Percentiles rank a stretch among this genome's conserved stretches.
These are phyloP conservation scores for Oryza glaberrima DNA, from an alignment of 176 grass and related monocot species.

Conservation along the genomic window DNA sequence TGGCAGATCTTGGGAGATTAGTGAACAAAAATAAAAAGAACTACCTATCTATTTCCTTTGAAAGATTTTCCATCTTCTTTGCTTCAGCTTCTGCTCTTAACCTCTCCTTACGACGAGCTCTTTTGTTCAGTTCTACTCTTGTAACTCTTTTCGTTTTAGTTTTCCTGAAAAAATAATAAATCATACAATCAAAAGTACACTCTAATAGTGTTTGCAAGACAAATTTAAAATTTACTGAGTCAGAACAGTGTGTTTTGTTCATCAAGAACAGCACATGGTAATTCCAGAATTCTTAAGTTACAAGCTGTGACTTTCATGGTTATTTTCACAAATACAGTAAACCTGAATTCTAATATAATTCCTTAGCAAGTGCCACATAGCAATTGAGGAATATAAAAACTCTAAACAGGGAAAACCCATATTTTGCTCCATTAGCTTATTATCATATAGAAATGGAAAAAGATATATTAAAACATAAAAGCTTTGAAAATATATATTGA, in stretches of 20 bases:
- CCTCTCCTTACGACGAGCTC: conserved; percentile 80
- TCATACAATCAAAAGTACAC: background rate
- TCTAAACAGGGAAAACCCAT: background rate
- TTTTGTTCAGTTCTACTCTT: conserved; percentile 80
- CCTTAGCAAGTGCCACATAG: background rate
- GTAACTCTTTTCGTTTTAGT: conserved; percentile 83
- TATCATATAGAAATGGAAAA: background rate
- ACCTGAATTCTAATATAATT: background rate
- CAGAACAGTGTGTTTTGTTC: background rate
- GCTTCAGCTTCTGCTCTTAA: conserved; percentile 65
- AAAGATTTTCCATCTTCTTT: conserved; percentile 68
- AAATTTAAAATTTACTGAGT: background rate
- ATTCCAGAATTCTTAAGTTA: background rate
- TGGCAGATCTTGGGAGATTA: background rate
- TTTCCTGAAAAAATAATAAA: conserved; percentile 58
- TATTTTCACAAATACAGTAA: conserved; percentile 22
- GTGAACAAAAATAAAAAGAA: conserved; percentile 27
- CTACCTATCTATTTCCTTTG: conserved; percentile 92
- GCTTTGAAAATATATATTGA: too few species aligned
- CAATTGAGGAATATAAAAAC: background rate
- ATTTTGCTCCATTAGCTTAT: background rate
- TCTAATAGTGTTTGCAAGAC: conserved; percentile 6
- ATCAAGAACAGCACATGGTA: background rate
- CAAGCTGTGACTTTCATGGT: background rate
- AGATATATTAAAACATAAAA: too few species aligned